Base-by-base conservation (phyloP, 2,329 filamentous ascomycete genomes). In the Trichoderma sp. region DNA sequence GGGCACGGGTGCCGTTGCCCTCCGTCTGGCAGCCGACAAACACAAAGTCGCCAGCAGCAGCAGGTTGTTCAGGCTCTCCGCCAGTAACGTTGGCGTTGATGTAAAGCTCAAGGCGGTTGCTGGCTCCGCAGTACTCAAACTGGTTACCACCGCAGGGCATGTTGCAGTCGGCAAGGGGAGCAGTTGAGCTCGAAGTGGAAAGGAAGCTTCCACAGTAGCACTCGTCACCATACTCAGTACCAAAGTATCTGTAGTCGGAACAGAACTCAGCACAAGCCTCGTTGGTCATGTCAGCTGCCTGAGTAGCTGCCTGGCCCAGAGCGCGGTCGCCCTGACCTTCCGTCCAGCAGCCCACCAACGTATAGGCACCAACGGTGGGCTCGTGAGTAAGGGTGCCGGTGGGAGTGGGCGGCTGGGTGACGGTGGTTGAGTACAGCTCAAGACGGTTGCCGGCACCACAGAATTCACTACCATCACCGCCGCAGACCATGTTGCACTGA, bases 361-460 rank as follows among this genome's bases (percentile, higher is more conserved):
- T 79, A 77, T 83, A 85, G 16, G 78, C 73, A 1, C 78, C 72
- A 7, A 80, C 77, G 16, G 79, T 79, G 6, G 79, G 73, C 71
- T 80, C 77, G 75, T 79, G 79, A 16, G 60, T 76, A 14, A 79
- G 74, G 8, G 79, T 80, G 7, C 77, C 79, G 3, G 79, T 80
- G 0, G 84, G 81, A 3, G 80, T 74, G 16, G 77, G 78, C 6
- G 82, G 79, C n/a, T 81, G 80, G 29, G 82, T 82, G 64, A 81
- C 83, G 2, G 85, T 85, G 6, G 85, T 86, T 29, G 82, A 84
- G 78, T 86, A 87, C 38, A 87, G 80, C 78, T 87, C 85, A 50
- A 87, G 79, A n/a, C 85, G 83, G 77, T 85, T 82, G 33, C 85
- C 83, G 1, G 83, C 84, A 66, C 86, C 86, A 75, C 86, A 87